phyloP scores from a whole-genome alignment of 176 grass and related monocot species.

The Hyparrhenia diplandra region DNA sequence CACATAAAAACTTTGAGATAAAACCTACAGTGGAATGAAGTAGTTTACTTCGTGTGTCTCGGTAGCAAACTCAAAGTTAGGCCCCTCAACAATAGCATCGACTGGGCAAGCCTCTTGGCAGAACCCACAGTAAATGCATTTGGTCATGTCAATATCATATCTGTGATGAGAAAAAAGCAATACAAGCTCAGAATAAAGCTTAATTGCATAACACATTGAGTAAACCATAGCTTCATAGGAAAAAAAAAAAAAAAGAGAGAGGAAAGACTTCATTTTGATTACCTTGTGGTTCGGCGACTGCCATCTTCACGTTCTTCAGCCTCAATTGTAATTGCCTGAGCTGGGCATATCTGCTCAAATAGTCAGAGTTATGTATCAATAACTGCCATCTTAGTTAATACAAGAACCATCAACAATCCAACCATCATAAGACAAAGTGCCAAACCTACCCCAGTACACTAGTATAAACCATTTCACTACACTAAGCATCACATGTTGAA shows the following conservation, averaged over 20 bases:
- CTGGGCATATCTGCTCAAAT: slow-evolving; percentile 78
- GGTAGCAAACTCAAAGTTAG: slow-evolving; percentile 98
- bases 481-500: neutral
- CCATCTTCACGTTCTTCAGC: slow-evolving; percentile 99
- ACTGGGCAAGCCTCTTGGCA: slow-evolving; percentile 99
- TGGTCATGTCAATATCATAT: slow-evolving; percentile 99
- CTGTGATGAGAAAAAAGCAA: slow-evolving; percentile 20
- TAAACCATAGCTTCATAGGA: neutral
- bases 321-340: slow-evolving; percentile 97
- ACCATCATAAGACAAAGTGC: neutral
- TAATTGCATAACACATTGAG: neutral
- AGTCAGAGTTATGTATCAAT: slow-evolving; percentile 1
- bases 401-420: neutral
- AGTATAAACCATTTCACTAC: neutral
- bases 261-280: neutral
- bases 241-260: neutral
- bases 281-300: slow-evolving; percentile 96
- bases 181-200: neutral
- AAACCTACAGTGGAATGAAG: neutral
- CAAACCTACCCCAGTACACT: neutral
- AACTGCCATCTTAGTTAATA: neutral
- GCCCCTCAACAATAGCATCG: slow-evolving; percentile 96
- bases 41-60: slow-evolving; percentile 87
- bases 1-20: neutral
- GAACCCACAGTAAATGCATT: slow-evolving; percentile 99